These are phyloP conservation scores for Malus asiatica DNA, from an alignment of 306 rosid species.

Conservation along the genomic window DNA sequence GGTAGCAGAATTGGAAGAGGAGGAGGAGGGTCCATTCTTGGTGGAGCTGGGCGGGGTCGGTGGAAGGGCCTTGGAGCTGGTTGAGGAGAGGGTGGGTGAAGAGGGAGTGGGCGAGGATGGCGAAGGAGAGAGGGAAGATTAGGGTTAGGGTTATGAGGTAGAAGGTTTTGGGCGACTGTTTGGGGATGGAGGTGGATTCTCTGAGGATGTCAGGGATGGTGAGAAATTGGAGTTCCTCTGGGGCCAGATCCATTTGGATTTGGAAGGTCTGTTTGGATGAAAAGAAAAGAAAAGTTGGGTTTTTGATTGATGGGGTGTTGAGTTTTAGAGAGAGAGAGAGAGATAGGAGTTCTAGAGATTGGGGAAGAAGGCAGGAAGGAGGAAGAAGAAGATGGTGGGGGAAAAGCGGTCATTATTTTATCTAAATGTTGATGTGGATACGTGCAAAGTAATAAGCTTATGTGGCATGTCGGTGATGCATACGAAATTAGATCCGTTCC, in stretches of 20 bases:
- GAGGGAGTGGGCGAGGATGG: constrained; percentile 83
- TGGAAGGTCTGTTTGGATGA: not conserved
- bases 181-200: constrained; percentile 80
- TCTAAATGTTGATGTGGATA: not conserved
- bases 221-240: constrained; percentile 79
- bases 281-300: not conserved
- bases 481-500: no score
- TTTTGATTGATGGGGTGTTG: not conserved
- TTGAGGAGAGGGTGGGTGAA: constrained; percentile 74
- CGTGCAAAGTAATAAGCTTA: not conserved
- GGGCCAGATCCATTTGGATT: constrained; percentile 65
- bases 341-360: not conserved
- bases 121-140: constrained; percentile 84
- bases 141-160: constrained; percentile 71
- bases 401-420: not conserved
- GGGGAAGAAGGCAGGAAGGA: not conserved
- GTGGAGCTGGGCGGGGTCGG: constrained; percentile 48
- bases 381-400: not conserved
- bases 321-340: not conserved
- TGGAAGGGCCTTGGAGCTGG: constrained; percentile 52
- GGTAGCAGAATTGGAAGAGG: constrained; percentile 66
- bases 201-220: constrained; percentile 43
- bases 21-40: constrained; percentile 80
- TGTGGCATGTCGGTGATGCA: not conserved
- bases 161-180: constrained; percentile 71